Percentiles rank a stretch among this genome's conserved stretches.
Conservation (phyloP, 176 grass and related monocot genomes). For the Avena insularis region DNA sequence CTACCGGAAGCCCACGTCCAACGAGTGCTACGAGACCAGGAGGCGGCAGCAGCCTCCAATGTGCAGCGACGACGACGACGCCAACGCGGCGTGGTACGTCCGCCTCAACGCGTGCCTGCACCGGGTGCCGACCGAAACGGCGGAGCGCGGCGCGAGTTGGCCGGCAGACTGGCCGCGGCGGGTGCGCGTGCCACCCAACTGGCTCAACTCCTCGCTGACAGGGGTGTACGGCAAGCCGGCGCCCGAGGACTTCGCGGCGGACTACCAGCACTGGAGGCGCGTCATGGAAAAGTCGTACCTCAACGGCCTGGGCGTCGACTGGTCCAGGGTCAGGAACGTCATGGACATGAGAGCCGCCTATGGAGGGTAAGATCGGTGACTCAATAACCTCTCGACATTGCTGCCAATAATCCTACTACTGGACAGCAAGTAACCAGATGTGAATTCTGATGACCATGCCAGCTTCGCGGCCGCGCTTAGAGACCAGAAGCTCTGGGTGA, state of each 20-base stretch:
- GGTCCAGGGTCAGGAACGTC: conserved; percentile 89
- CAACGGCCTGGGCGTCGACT: conserved; percentile 78
- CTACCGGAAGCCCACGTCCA: conserved; percentile 79
- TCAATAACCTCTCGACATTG: not conserved
- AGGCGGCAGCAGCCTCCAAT: conserved; percentile 72
- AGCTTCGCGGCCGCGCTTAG: conserved; percentile 82
- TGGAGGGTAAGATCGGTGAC: conserved; percentile 56
- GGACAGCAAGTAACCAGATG: too few species aligned
- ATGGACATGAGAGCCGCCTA: conserved; percentile 99
- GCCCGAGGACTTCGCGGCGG: conserved; percentile 70
- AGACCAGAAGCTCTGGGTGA: conserved; percentile 85
- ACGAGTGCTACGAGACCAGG: conserved; percentile 81
- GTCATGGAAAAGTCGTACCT: conserved; percentile 78
- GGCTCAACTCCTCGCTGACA: conserved; percentile 63
- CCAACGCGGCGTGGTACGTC: conserved; percentile 88
- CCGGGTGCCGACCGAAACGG: conserved; percentile 51
- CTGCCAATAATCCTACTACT: too few species aligned
- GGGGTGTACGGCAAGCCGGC: conserved; percentile 81
- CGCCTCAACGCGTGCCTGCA: conserved; percentile 90
- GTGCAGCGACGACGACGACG: conserved; percentile 86
- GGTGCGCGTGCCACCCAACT: conserved; percentile 63
- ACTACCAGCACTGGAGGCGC: conserved; percentile 75
- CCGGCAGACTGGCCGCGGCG: conserved; percentile 71
- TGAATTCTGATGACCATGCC: not conserved
- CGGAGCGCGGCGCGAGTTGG: conserved; percentile 67